phyloP scores from a whole-genome alignment of 2,329 filamentous ascomycete genomes.

The Trichoderma oligosporum region DNA sequence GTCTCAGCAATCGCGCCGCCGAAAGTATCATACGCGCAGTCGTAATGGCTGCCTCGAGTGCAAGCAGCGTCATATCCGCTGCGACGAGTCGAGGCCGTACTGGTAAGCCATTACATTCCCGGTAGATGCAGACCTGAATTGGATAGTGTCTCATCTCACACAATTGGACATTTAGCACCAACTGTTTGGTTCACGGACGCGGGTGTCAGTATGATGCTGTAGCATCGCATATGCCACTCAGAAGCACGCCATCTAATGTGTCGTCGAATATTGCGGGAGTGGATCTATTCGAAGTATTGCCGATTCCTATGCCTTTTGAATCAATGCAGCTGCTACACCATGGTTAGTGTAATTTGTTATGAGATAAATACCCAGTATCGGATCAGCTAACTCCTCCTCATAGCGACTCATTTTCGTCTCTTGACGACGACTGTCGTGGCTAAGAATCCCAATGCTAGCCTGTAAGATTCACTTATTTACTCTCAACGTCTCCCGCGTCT shows the following conservation, averaged over 20 bases:
- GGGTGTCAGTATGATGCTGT: not conserved
- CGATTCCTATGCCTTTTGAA: not conserved
- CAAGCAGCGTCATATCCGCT: conserved; percentile 5
- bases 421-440: not conserved
- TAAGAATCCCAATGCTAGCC: not conserved
- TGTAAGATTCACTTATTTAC: not conserved
- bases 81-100: not conserved
- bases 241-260: not conserved
- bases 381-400: not conserved
- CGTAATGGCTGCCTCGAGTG: conserved; percentile 1
- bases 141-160: too few species aligned
- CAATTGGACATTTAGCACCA: not conserved
- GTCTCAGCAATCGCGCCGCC: not conserved
- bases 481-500: not conserved
- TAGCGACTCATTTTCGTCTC: not conserved
- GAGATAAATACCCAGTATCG: not conserved
- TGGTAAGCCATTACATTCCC: not conserved
- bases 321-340: not conserved
- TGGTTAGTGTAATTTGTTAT: not conserved
- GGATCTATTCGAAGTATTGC: not conserved
- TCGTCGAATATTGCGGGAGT: not conserved
- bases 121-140: too few species aligned
- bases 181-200: not conserved
- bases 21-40: not conserved
- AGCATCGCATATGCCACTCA: not conserved